Evolutionary conservation across 176 grass and related monocot genomes (phyloP), one percentile per base, ranked within the genome.

Genomic region (Oryza meyeriana): DNA sequence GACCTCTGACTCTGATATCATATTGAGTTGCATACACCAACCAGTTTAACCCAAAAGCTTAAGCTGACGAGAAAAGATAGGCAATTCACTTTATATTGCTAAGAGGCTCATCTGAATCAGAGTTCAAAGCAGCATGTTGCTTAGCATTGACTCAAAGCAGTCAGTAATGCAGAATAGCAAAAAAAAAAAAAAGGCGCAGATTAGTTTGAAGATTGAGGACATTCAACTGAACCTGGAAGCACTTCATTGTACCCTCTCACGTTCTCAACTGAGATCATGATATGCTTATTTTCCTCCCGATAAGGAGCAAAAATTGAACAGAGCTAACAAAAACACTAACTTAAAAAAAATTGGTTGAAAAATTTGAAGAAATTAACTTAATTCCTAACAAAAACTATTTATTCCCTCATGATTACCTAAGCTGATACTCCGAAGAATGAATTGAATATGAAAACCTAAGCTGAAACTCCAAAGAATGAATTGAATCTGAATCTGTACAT

Each of bases 401-500:
- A 83, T 83, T 88, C 20, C 16, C 36, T 30, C 24, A 61, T 87
- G 42, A 87, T 39, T 34, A 55, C 33, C n/a, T 71, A 66, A 83
- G 20, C n/a, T 77, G 20, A 78, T 61, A 20, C 36, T 62, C 38
- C 62, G 69, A 84, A 80, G 61, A 88, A 80, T 84, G 38, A 84
- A 69, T 47, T 68, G 45, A 86, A 80, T 65, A 75, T 71, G 66
- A 85, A 57, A n/a, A 55, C 33, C n/a, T 71, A 66, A 83, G 20
- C n/a, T 77, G 20, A 78, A 67, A 20, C 36, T 62, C 38, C 62
- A 74, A 84, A 80, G 61, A 88, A 80, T 84, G 38, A 84, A 69
- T 47, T 68, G 45, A 86, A 80, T 65, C 83, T 71, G 66, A 85
- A 57, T 77, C 28, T 85, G 68, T 62, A 88, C 76, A 79, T 74